phyloP scores from a whole-genome alignment of 202 grass and related monocot species.

The Panicum virgatum region DNA sequence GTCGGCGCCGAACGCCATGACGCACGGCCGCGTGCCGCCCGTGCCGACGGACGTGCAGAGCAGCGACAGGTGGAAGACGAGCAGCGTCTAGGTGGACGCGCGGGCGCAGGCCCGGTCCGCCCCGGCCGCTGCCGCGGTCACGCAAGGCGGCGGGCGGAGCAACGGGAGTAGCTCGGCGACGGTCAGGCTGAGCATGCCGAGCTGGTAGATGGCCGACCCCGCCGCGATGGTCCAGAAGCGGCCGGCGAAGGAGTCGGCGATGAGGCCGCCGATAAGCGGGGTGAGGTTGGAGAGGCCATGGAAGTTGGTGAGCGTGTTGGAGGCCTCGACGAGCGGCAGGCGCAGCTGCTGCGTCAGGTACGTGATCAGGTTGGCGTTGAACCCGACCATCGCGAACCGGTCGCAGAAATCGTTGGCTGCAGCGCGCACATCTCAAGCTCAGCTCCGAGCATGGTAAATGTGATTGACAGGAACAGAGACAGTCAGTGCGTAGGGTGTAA shows the following conservation, averaged over 20 bases:
- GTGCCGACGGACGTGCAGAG: constrained; percentile 67
- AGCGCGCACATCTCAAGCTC: background rate
- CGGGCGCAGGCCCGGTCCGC: background rate
- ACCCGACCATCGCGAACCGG: constrained; percentile 63
- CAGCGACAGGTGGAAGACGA: constrained; percentile 52
- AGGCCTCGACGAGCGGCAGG: constrained; percentile 73
- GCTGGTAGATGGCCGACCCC: constrained; percentile 72
- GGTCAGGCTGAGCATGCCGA: constrained; percentile 70
- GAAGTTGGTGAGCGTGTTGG: constrained; percentile 75
- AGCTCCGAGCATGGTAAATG: background rate
- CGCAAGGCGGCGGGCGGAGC: constrained; percentile 46
- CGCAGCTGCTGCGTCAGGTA: constrained; percentile 73
- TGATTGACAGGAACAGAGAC: background rate
- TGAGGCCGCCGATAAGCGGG: constrained; percentile 59
- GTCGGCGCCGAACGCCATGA: constrained; percentile 79
- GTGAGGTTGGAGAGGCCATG: constrained; percentile 68
- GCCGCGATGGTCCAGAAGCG: constrained; percentile 77
- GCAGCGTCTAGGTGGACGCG: constrained; percentile 27
- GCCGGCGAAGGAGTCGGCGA: constrained; percentile 75
- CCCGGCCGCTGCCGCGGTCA: background rate
- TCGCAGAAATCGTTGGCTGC: constrained; percentile 75
- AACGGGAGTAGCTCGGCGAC: constrained; percentile 42
- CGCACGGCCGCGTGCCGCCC: constrained; percentile 62
- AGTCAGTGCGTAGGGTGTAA: background rate
- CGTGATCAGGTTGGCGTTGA: constrained; percentile 76